These are phyloP conservation scores for Orbilia quercus DNA, from an alignment of 2,329 filamentous ascomycete genomes.

Conservation along the genomic window DNA sequence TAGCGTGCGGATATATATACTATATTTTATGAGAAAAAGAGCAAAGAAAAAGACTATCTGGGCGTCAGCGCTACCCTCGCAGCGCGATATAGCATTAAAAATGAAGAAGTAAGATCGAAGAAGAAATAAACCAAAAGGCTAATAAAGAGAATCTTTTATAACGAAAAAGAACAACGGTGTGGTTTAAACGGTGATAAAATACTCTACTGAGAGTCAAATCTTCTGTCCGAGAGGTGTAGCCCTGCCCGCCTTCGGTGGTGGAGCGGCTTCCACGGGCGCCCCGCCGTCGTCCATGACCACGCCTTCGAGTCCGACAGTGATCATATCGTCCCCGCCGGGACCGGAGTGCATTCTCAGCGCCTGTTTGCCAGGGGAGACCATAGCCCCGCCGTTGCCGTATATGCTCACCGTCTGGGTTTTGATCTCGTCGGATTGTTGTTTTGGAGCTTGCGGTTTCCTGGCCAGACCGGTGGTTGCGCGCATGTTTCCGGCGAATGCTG, in stretches of 20 bases:
- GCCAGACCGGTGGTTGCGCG: conserved; percentile 52
- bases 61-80: not conserved
- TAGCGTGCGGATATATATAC: conserved; percentile 26
- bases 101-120: not conserved
- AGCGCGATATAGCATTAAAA: conserved; percentile 15
- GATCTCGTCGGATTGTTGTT: conserved; percentile 39
- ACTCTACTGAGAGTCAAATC: conserved; percentile 47
- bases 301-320: conserved; percentile 54
- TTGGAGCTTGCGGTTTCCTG: conserved; percentile 28
- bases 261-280: conserved; percentile 52
- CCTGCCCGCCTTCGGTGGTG: conserved; percentile 49
- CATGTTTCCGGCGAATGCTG: conserved; percentile 47
- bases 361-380: conserved; percentile 53
- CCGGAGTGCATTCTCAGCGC: conserved; percentile 51
- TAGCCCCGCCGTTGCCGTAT: conserved; percentile 34
- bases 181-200: conserved; percentile 27
- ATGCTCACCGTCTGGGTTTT: conserved; percentile 49
- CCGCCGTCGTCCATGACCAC: conserved; percentile 55
- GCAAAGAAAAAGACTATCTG: not conserved
- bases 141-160: not conserved
- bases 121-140: not conserved
- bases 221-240: conserved; percentile 52
- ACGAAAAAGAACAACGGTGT: conserved; percentile 5
- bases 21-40: conserved; percentile 13
- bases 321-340: conserved; percentile 53